Conservation (phyloP, 169 alveolate genomes). For the Plasmodium inui region DNA sequence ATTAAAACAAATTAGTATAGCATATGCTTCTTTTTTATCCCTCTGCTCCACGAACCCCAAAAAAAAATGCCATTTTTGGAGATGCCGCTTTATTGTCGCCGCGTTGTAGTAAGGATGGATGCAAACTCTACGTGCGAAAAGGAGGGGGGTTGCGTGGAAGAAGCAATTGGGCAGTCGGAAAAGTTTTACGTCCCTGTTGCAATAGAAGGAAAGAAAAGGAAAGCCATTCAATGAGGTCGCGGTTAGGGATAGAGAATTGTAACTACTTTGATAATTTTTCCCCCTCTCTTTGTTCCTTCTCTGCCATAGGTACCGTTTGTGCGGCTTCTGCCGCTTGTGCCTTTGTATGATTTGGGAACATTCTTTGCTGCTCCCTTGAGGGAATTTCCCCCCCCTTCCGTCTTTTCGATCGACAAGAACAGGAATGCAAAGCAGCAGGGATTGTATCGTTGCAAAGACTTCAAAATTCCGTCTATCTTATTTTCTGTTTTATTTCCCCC, state of each 20-base stretch:
- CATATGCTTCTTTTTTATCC: background rate
- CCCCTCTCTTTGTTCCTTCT: background rate
- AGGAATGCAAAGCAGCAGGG: background rate
- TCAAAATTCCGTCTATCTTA: too few relatives aligned
- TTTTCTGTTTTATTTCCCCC: background rate
- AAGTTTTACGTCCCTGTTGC: too few relatives aligned
- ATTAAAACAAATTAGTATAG: slow-evolving; percentile 18
- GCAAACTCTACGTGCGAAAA: background rate
- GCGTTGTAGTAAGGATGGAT: background rate
- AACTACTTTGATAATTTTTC: background rate
- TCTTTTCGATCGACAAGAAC: background rate
- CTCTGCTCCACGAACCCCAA: background rate
- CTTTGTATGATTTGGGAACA: too few relatives aligned
- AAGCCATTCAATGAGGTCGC: background rate
- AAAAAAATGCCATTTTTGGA: background rate
- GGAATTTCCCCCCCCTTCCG: background rate
- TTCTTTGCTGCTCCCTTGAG: too few relatives aligned
- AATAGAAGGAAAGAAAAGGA: background rate
- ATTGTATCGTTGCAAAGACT: background rate
- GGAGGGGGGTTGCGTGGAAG: too few relatives aligned
- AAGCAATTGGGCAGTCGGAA: too few relatives aligned
- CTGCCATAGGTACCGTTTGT: too few relatives aligned
- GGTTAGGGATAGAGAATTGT: background rate
- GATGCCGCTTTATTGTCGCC: background rate
- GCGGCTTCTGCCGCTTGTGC: too few relatives aligned